phyloP scores from a whole-genome alignment of 2,329 filamentous ascomycete genomes.

The Fusarium pseudograminearum region DNA sequence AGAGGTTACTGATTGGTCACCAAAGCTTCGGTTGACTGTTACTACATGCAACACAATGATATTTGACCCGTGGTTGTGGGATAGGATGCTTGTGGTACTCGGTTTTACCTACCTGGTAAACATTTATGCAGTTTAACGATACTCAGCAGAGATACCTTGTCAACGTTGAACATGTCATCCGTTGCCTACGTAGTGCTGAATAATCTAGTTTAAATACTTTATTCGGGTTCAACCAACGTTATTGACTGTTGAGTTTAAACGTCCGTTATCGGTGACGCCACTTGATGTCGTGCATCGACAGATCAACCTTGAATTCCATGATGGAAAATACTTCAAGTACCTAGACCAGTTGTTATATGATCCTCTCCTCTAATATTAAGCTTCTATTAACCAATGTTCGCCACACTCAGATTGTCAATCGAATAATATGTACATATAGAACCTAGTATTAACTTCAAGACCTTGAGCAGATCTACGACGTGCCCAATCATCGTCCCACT shows the following conservation, averaged over 20 bases:
- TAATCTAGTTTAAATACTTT: neutral
- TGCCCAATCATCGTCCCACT: neutral
- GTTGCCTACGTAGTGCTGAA: neutral
- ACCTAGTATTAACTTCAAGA: neutral
- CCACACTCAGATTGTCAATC: neutral
- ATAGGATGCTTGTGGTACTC: neutral
- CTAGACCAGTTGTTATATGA: too few species aligned
- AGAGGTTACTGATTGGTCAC: neutral
- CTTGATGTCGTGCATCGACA: slow-evolving; percentile 27
- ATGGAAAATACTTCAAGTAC: too few species aligned
- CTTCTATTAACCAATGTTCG: slow-evolving; percentile 8
- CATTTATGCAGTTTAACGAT: neutral
- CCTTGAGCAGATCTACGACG: neutral
- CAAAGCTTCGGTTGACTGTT: neutral
- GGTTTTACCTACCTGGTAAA: neutral
- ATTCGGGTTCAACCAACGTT: neutral
- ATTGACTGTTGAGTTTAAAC: neutral
- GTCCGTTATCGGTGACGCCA: slow-evolving; percentile 41
- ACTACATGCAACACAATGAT: neutral
- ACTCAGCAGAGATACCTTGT: neutral
- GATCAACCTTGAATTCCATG: neutral
- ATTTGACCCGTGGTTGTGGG: neutral
- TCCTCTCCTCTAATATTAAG: neutral
- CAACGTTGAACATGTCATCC: neutral
- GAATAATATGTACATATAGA: neutral